phyloP scores from a whole-genome alignment of 495 filamentous ascomycete species.

The Xylaria bambusicola region DNA sequence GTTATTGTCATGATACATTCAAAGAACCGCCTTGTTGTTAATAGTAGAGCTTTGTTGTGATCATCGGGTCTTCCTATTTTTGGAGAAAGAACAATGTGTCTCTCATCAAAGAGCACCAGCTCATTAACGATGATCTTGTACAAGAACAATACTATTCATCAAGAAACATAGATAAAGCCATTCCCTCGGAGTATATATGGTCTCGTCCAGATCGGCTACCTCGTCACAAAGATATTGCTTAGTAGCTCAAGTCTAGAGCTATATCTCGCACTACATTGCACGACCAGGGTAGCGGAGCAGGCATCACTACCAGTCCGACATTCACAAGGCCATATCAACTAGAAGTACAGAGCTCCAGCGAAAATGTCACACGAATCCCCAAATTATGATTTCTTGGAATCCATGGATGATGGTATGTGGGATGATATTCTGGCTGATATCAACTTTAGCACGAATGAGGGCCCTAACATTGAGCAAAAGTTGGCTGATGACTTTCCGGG shows the following conservation, averaged over 20 bases:
- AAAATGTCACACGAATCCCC: not conserved
- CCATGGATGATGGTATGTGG: not conserved
- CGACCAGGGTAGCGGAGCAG: not conserved
- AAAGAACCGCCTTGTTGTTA: not conserved
- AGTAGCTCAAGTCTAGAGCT: not conserved
- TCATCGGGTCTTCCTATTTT: not conserved
- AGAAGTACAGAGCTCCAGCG: not conserved
- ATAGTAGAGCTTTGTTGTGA: not conserved
- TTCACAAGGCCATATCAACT: not conserved
- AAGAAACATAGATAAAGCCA: not conserved
- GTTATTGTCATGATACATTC: not conserved
- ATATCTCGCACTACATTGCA: not conserved
- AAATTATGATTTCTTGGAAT: not conserved
- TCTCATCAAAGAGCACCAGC: not conserved
- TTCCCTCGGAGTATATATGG: not conserved
- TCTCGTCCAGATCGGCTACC: no score
- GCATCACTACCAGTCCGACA: slow-evolving; percentile 1
- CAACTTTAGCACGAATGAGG: not conserved
- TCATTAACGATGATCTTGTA: not conserved
- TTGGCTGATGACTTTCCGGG: slow-evolving; percentile 7
- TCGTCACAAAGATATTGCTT: no score
- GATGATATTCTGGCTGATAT: not conserved
- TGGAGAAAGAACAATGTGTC: not conserved
- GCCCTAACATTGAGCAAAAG: not conserved
- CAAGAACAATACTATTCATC: not conserved